Percentiles rank a stretch among this genome's conserved stretches.
These are phyloP conservation scores for Aurantiochytrium sp. DNA, from an alignment of 108 stramenopile species.

Conservation along the genomic window DNA sequence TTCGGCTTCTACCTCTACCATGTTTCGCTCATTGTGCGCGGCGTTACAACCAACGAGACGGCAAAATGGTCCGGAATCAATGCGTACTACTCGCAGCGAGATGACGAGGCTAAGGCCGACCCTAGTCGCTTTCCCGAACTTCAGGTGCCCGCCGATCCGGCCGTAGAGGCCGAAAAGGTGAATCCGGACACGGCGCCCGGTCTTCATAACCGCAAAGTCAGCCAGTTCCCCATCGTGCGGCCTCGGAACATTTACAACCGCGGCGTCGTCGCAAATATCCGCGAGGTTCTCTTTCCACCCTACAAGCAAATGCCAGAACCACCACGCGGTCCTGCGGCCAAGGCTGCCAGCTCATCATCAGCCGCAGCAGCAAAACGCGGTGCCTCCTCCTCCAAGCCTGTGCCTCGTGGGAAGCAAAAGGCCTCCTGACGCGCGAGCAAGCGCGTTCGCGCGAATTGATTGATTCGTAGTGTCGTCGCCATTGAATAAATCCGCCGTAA, in stretches of 20 bases:
- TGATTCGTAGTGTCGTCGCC: too few species aligned
- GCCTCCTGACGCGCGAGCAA: too few species aligned
- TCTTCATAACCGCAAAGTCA: neutral
- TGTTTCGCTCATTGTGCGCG: conserved; percentile 42
- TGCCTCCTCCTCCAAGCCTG: too few species aligned
- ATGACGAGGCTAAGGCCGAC: neutral
- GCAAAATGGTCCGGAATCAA: conserved; percentile 30
- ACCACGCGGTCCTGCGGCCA: too few species aligned
- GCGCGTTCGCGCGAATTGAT: too few species aligned
- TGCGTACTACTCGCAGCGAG: neutral
- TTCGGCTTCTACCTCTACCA: conserved; percentile 49
- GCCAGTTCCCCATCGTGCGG: neutral
- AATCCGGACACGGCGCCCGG: neutral
- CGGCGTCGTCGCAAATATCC: neutral
- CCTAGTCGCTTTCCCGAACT: neutral
- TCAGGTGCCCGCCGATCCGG: neutral
- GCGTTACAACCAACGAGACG: conserved; percentile 57
- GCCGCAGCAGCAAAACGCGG: neutral
- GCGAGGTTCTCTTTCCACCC: conserved; percentile 1
- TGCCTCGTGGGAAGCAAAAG: too few species aligned
- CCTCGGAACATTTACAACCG: neutral
- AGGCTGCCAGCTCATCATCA: too few species aligned
- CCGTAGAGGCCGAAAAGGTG: neutral
- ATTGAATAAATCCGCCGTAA: too few species aligned
- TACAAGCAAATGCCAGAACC: neutral